Percentiles rank a stretch among this genome's conserved stretches.
Evolutionary conservation across 1,284 basidiomycete genomes (phyloP).

Genomic region (Apiotrichum brassicae): DNA sequence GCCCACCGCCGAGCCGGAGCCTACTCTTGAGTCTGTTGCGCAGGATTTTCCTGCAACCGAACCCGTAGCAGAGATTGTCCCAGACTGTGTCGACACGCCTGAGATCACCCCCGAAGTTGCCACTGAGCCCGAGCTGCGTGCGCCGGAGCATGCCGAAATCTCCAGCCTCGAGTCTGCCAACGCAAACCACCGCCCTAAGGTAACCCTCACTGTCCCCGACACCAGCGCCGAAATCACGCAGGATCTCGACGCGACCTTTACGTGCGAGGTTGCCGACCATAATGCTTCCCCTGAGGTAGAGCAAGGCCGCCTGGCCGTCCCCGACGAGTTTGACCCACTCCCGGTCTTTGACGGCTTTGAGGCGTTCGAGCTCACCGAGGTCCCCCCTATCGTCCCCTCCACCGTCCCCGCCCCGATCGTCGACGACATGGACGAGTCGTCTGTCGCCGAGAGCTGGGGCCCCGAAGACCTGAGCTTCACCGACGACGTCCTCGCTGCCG

Average conservation of each 20-base stretch:
- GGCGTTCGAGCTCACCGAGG: not conserved
- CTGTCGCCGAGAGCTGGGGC: constrained; percentile 1
- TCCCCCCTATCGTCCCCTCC: not conserved
- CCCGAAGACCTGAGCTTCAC: constrained; percentile 5
- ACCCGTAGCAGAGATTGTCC: too few species aligned
- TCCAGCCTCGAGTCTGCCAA: too few species aligned
- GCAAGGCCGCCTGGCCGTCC: not conserved
- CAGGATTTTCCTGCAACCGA: too few species aligned
- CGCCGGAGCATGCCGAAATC: too few species aligned
- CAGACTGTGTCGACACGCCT: too few species aligned
- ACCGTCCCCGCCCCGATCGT: not conserved
- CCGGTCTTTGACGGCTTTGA: not conserved
- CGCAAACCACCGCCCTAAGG: not conserved
- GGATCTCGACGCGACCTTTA: not conserved
- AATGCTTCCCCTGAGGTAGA: too few species aligned
- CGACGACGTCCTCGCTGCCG: constrained; percentile 2
- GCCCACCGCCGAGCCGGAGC: too few species aligned
- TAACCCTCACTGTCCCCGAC: not conserved
- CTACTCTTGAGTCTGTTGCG: too few species aligned
- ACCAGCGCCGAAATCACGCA: constrained; percentile 1
- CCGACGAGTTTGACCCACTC: not conserved
- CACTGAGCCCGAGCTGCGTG: too few species aligned
- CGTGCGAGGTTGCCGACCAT: not conserved
- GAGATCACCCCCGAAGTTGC: too few species aligned
- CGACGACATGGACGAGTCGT: not conserved